These are phyloP conservation scores for Auxenochlorella pyrenoidosa DNA, from an alignment of 139 green algal species.

Conservation along the genomic window DNA sequence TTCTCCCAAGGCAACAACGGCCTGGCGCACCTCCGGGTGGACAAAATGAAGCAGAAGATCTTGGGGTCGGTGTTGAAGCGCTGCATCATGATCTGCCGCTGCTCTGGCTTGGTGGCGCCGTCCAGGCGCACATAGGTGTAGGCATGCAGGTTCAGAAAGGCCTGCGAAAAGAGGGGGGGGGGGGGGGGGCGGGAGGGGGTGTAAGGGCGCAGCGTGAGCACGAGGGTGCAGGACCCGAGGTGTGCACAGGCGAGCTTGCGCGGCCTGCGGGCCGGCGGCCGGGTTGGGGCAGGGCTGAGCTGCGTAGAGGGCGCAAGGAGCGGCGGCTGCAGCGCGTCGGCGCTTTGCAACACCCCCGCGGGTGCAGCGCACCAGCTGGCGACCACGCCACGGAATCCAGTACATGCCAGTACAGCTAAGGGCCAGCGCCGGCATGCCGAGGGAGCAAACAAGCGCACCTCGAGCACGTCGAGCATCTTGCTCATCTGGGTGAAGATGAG, in stretches of 20 bases:
- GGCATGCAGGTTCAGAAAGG: conserved; percentile 95
- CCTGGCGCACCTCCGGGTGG: conserved; percentile 78
- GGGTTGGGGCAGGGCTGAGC: no score
- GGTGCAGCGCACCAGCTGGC: no score
- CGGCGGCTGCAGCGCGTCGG: no score
- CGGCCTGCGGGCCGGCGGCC: no score
- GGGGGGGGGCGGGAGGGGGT: neutral
- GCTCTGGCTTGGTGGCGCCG: conserved; percentile 95
- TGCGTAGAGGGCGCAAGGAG: no score
- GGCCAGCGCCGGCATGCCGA: no score
- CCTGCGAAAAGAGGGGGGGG: conserved; percentile 65
- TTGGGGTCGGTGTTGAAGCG: conserved; percentile 91
- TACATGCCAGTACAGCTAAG: no score
- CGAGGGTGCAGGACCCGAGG: no score
- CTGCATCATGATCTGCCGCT: conserved; percentile 92
- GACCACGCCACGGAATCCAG: no score
- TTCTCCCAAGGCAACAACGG: no score
- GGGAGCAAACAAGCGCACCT: conserved; percentile 49
- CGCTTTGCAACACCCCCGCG: no score
- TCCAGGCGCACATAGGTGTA: conserved; percentile 97
- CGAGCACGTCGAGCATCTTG: conserved; percentile 97
- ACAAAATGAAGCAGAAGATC: conserved; percentile 97
- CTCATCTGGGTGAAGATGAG: conserved; percentile 99
- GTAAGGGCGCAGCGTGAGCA: neutral
- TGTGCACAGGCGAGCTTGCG: no score